A percentile compares a stretch with the other conserved stretches of the same genome.
phyloP scores from a whole-genome alignment of 441 rosid genomes.

The Arabidopsis hybrid region DNA sequence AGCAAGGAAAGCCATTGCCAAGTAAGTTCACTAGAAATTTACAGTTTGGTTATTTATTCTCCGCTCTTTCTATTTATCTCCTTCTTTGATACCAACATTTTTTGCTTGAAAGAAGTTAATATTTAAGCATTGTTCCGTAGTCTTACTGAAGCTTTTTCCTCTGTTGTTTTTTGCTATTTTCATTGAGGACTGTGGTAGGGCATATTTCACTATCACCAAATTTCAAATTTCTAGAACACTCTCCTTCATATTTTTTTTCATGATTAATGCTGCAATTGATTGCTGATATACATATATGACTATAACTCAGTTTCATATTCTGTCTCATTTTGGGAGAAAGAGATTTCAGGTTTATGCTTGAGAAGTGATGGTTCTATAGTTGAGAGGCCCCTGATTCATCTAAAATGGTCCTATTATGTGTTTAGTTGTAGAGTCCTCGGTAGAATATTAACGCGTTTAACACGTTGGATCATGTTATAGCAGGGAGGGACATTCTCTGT shows the following conservation, averaged over 20 bases:
- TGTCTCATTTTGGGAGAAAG: conserved; percentile 34
- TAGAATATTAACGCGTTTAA: conserved; percentile 47
- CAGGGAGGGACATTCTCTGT: conserved; percentile 64
- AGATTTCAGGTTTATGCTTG: conserved; percentile 43
- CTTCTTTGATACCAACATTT: conserved; percentile 3
- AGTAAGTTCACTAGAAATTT: conserved; percentile 60
- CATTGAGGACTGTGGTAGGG: neutral
- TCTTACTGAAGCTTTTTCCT: conserved; percentile 3
- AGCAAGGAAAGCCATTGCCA: conserved; percentile 83
- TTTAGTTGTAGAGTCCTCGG: conserved; percentile 48
- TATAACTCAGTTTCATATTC: conserved; percentile 39
- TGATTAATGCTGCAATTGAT: conserved; percentile 16
- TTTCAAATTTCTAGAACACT: neutral
- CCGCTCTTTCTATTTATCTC: conserved; percentile 9
- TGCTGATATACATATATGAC: conserved; percentile 29
- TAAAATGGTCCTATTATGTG: conserved; percentile 44
- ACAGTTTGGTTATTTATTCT: neutral
- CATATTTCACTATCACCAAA: neutral
- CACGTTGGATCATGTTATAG: conserved; percentile 60
- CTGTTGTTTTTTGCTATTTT: conserved; percentile 8
- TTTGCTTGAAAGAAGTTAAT: neutral
- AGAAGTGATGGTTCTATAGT: conserved; percentile 34
- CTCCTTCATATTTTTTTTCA: neutral
- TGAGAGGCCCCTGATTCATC: conserved; percentile 44
- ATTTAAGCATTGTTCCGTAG: neutral